phyloP scores from a whole-genome alignment of 148 eudicot species.

The Vaccinium darrowii region DNA sequence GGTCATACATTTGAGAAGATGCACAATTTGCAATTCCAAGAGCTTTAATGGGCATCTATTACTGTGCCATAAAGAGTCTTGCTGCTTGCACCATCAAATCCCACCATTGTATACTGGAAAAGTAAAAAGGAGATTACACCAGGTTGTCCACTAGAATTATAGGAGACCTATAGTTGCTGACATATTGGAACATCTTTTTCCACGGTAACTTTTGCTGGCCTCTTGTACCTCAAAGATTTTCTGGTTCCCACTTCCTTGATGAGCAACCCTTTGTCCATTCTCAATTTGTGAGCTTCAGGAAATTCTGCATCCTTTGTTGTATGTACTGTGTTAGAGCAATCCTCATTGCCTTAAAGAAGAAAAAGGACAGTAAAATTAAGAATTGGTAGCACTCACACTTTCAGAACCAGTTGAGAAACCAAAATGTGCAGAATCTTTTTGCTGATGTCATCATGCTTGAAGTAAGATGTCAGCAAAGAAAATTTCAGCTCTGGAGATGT shows the following conservation, averaged over 20 bases:
- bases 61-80: not conserved
- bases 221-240: not conserved
- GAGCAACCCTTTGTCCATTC: not conserved
- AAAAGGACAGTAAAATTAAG: too few relatives aligned
- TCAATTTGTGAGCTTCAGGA: not conserved
- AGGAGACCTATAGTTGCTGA: not conserved
- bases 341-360: not conserved
- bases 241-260: not conserved
- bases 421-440: not conserved
- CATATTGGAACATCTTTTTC: not conserved
- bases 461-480: not conserved
- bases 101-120: not conserved
- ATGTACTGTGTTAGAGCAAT: not conserved
- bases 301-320: not conserved
- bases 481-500: not conserved
- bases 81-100: not conserved
- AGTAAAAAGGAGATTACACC: not conserved
- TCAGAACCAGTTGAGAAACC: too few relatives aligned
- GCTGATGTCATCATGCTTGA: not conserved
- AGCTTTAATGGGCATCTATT: not conserved
- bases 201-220: not conserved
- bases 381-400: too few relatives aligned
- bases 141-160: not conserved
- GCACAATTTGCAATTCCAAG: not conserved
- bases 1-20: not conserved